These are phyloP conservation scores for Stemphylium vesicarium DNA, from an alignment of 2,329 filamentous ascomycete species.

Conservation along the genomic window DNA sequence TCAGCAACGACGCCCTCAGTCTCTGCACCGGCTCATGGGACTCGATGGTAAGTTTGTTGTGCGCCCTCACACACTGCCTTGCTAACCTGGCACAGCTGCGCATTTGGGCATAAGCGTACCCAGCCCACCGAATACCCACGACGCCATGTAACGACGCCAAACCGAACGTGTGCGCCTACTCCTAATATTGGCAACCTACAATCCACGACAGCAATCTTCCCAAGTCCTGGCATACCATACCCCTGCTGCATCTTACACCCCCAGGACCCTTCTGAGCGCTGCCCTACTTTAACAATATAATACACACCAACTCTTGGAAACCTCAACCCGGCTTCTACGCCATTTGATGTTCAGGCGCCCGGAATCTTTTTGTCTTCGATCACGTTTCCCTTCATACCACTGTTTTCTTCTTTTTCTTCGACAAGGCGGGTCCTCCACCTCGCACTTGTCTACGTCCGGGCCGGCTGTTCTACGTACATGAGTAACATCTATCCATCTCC, in stretches of 20 bases:
- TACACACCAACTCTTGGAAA: slow-evolving; percentile 41
- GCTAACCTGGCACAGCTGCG: slow-evolving; percentile 52
- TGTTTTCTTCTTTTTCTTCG: slow-evolving; percentile 33
- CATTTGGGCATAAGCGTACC: slow-evolving; percentile 57
- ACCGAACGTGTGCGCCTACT: slow-evolving; percentile 37
- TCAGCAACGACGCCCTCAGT: slow-evolving; percentile 99
- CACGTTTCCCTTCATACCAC: slow-evolving; percentile 44
- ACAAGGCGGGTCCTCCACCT: slow-evolving; percentile 24
- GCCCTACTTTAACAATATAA: slow-evolving; percentile 34
- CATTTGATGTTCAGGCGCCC: slow-evolving; percentile 41
- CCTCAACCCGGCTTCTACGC: slow-evolving; percentile 32
- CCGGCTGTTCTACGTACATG: slow-evolving; percentile 38
- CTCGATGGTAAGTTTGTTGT: slow-evolving; percentile 77
- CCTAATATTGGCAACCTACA: slow-evolving; percentile 36
- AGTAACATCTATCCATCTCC: slow-evolving; percentile 24
- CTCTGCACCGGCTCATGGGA: slow-evolving; percentile 99
- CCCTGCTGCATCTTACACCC: slow-evolving; percentile 26
- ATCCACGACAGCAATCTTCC: slow-evolving; percentile 34
- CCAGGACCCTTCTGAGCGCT: slow-evolving; percentile 30
- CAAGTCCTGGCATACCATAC: slow-evolving; percentile 38
- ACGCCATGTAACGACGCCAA: slow-evolving; percentile 43
- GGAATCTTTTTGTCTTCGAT: slow-evolving; percentile 35
- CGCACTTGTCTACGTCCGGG: slow-evolving; percentile 22
- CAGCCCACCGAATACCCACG: slow-evolving; percentile 25
- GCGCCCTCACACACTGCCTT: slow-evolving; percentile 1